Percentiles rank a stretch among this genome's conserved stretches.
These are phyloP conservation scores for Russula griseocarnosa DNA, from an alignment of 768 basidiomycete species.

Conservation along the genomic window DNA sequence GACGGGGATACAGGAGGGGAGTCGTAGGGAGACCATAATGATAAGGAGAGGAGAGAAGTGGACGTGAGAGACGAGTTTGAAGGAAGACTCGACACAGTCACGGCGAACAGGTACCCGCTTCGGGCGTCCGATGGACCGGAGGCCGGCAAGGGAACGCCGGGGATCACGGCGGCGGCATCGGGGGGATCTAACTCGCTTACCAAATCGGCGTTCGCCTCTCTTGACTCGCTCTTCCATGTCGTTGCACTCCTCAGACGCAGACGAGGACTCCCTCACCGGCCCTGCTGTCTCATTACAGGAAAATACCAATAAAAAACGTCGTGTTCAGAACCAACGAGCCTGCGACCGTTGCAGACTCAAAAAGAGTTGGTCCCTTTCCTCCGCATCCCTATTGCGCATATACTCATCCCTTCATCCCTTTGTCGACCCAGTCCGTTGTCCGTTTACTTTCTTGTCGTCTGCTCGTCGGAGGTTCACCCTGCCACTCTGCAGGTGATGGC, in stretches of 20 bases:
- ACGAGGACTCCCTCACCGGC: constrained; percentile 11
- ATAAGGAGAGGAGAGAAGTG: background rate
- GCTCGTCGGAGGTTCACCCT: background rate
- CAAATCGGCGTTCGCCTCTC: background rate
- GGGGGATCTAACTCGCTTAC: background rate
- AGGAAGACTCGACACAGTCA: background rate
- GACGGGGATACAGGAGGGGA: background rate
- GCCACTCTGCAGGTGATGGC: constrained; percentile 19
- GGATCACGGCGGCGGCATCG: background rate
- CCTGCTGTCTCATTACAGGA: background rate
- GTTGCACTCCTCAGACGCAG: constrained; percentile 20
- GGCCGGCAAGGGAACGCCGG: background rate
- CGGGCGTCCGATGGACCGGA: background rate
- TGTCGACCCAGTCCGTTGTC: constrained; percentile 23
- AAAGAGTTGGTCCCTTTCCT: constrained; percentile 22
- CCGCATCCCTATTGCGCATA: background rate
- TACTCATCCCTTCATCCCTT: background rate
- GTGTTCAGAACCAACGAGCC: constrained; percentile 26
- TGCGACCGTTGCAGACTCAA: constrained; percentile 29
- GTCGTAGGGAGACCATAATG: constrained; percentile 4
- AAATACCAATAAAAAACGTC: constrained; percentile 20
- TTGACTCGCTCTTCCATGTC: constrained; percentile 15
- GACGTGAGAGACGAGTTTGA: background rate
- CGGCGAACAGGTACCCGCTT: background rate
- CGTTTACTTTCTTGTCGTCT: background rate